Base-by-base conservation (phyloP, 2,329 filamentous ascomycete genomes). In the Falciphora oryzae region DNA sequence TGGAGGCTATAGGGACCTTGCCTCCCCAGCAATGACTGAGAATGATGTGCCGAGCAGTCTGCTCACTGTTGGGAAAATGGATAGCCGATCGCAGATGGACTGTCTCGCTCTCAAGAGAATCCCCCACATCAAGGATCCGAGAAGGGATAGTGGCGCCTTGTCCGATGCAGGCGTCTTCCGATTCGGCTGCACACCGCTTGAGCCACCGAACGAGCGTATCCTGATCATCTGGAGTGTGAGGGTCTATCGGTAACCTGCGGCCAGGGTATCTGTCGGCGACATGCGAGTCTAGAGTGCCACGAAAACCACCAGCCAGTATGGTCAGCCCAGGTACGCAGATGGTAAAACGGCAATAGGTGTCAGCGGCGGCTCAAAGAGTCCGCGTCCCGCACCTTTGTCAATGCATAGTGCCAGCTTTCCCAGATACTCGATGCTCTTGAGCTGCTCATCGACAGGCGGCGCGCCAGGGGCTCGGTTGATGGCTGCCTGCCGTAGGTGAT, bases 21-120 rank as follows among this genome's bases (percentile, higher is more conserved):
- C 63, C 44, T 29, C 63, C 63, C 63, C 63, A 64, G 50, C 63
- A 61, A 50, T 64, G 59, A 27, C 63, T 64, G 18, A 64, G 28
- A 14, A 50, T 59, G 31, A 44, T 44, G n/a, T 64, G 62, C 5
- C 57, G 44, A 50, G 18, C 44, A 50, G 44, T 50, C 18, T 7
- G 44, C 44, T 22, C 18, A n/a, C 18, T 10, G 11, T n/a, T 22
- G 16, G 16, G 44, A 5, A 50, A 14, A n/a, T n/a, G 16, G 44
- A n/a, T 22, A 50, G 44, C 44, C 13, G 44, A 5, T 7, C 44
- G 44, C 18, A 50, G 18, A 10, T 50, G 44, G 44, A 50, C 44
- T 3, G 2, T 50, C 1, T n/a, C 8, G 44, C 44, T 50, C 6
- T 50, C 18, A 50, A 50, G 44, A 10, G 4, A 22, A 6, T 50